Percentiles rank a stretch among this genome's conserved stretches.
phyloP scores from a whole-genome alignment of 768 basidiomycete genomes.

The Cyathus striatus region DNA sequence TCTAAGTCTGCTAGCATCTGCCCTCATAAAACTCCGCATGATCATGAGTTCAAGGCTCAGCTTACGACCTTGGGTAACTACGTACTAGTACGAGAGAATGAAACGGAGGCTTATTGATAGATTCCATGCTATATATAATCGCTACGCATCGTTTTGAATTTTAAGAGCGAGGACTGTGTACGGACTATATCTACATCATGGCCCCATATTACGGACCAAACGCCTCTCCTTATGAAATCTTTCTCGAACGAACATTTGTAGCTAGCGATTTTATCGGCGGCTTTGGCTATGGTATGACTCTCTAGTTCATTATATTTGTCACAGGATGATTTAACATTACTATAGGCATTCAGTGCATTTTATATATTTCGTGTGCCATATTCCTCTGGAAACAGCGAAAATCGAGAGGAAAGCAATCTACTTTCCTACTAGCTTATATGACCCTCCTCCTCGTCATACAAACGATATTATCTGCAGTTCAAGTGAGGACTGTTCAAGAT shows the following conservation, averaged over 20 bases:
- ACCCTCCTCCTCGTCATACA: conserved; percentile 31
- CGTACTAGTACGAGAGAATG: too few species aligned
- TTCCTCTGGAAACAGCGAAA: conserved; percentile 32
- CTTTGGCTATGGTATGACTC: conserved; percentile 30
- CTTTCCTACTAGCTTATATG: conserved; percentile 32
- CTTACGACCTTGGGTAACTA: too few species aligned
- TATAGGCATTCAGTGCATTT: conserved; percentile 31
- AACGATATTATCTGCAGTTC: conserved; percentile 31
- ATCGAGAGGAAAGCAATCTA: conserved; percentile 15
- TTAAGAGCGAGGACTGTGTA: too few species aligned
- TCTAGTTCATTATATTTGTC: neutral
- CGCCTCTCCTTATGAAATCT: conserved; percentile 24
- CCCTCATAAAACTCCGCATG: too few species aligned
- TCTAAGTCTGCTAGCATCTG: too few species aligned
- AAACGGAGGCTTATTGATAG: too few species aligned
- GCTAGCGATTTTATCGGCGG: conserved; percentile 37
- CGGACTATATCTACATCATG: too few species aligned
- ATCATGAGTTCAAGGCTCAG: too few species aligned
- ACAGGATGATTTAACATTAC: neutral
- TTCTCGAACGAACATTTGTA: conserved; percentile 33
- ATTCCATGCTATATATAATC: too few species aligned
- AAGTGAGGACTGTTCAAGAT: conserved; percentile 32
- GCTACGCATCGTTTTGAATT: too few species aligned
- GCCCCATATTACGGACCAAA: conserved; percentile 24
- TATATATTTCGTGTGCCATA: conserved; percentile 27